Evolutionary conservation across 73 alveolate genomes (phyloP), one percentile per base, ranked within the genome.

Genomic region (Paramecium octaurelia): DNA sequence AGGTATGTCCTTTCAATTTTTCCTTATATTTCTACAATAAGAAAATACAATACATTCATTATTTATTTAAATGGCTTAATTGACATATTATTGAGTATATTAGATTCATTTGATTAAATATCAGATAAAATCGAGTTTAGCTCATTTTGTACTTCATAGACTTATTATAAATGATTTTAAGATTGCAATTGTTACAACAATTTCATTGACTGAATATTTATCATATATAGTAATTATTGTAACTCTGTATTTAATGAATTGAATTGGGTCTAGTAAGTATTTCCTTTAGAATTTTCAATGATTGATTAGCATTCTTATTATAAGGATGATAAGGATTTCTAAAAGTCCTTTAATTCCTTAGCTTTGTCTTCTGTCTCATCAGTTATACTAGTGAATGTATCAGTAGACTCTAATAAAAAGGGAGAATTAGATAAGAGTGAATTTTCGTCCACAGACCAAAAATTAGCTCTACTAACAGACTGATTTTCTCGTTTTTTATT

Each of bases 371-470:
- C 91, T 4, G 75, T 31, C 14, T 80, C 91, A 44, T 80, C 91
- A 16, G 11, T 73, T 8, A 40, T 80, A 44, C 76, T 31, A 24
- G 91, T 44, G 24, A 80, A 80, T 21, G 70, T 80, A 18, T 80
- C 91, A 29, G 88, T 75, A 6, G 76, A 42, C n/a, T 80, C 91
- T 48, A 80, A 42, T 43, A 80, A 23, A 27, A 80, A 80, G 8
- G 91, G 91, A 42, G 91, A 80, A 24, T 42, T 44, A 24, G 91
- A 80, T 40, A 80, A 21, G 6, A 80, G 54, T 6, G 91, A 80
- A 42, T 80, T 80, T 46, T 80, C 91, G 46, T 80, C 91, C 29
- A 80, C 91, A 44, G 91, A 80, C 91, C 91, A 80, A 46, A 80
- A 80, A 35, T 80, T 80, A 44, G 91, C 91, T 48, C 91, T 40